phyloP scores from a whole-genome alignment of 352 stramenopile genomes.

The Phytopythium montanum region DNA sequence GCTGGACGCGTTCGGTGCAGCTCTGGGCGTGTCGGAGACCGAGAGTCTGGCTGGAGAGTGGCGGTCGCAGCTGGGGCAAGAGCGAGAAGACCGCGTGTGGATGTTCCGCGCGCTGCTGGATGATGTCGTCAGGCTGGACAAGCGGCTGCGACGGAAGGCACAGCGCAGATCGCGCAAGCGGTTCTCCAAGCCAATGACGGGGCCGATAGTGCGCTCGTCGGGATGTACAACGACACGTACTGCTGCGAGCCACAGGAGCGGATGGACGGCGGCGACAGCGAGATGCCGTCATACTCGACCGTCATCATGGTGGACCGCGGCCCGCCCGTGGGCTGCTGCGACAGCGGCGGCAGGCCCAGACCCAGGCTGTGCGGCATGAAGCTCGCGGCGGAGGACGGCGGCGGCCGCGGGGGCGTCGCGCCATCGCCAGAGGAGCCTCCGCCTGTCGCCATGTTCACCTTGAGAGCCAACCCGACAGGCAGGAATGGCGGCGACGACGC shows the following conservation, averaged over 20 bases:
- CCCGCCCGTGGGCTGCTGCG: slow-evolving; percentile 11
- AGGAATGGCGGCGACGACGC: not conserved
- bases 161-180: no score
- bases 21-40: no score
- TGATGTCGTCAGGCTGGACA: no score
- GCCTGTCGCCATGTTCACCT: not conserved
- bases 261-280: slow-evolving; percentile 59
- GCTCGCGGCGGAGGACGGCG: slow-evolving; percentile 12
- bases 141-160: no score
- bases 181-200: no score
- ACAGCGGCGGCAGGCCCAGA: slow-evolving; percentile 26
- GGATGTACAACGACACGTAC: slow-evolving; percentile 76
- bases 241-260: slow-evolving; percentile 72
- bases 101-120: no score
- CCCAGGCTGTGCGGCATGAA: slow-evolving; percentile 6
- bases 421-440: not conserved
- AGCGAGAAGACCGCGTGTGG: no score
- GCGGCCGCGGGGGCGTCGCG: slow-evolving; percentile 15
- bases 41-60: no score
- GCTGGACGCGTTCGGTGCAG: no score
- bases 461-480: no score
- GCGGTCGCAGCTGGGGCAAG: no score
- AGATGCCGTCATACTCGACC: slow-evolving; percentile 55
- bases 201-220: slow-evolving; percentile 22
- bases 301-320: slow-evolving; percentile 48